phyloP scores from a whole-genome alignment of 495 filamentous ascomycete genomes.

The Talaromyces liani region DNA sequence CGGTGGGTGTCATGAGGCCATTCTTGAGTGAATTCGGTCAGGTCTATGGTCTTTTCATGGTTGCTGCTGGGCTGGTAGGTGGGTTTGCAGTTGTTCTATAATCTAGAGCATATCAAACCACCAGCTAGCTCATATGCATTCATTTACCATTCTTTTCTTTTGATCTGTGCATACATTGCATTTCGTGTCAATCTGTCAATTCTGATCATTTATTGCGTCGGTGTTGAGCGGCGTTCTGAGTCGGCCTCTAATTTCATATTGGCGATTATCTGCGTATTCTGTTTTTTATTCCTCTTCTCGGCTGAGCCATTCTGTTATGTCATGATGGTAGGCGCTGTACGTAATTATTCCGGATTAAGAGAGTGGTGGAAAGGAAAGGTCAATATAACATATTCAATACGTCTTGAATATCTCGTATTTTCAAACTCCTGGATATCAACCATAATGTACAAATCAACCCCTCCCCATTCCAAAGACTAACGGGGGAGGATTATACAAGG shows the following conservation, averaged over 20 bases:
- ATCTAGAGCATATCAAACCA: constrained; percentile 8
- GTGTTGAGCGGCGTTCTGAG: constrained; percentile 1
- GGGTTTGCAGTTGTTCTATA: constrained; percentile 58
- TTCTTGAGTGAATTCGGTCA: constrained; percentile 43
- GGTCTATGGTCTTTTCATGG: constrained; percentile 48
- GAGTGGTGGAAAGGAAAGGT: not conserved
- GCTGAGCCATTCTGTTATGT: not conserved
- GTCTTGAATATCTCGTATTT: not conserved
- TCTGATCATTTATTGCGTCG: not conserved
- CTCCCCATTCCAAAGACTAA: too few relatives aligned
- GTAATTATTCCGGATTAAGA: not conserved
- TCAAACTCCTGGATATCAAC: not conserved
- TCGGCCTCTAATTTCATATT: not conserved
- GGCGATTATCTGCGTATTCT: not conserved
- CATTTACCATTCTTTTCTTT: not conserved
- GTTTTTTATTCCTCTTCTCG: not conserved
- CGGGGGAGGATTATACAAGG: constrained; percentile 40
- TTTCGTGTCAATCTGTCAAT: not conserved
- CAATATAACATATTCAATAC: not conserved
- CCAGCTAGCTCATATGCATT: not conserved
- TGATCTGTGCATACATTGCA: constrained; percentile 1
- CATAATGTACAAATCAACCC: not conserved
- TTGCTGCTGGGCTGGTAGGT: constrained; percentile 53
- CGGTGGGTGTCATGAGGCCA: constrained; percentile 23
- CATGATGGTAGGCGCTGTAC: not conserved